Conservation (phyloP, 1,139 yeast species). For the Suhomyces ambrosiae region DNA sequence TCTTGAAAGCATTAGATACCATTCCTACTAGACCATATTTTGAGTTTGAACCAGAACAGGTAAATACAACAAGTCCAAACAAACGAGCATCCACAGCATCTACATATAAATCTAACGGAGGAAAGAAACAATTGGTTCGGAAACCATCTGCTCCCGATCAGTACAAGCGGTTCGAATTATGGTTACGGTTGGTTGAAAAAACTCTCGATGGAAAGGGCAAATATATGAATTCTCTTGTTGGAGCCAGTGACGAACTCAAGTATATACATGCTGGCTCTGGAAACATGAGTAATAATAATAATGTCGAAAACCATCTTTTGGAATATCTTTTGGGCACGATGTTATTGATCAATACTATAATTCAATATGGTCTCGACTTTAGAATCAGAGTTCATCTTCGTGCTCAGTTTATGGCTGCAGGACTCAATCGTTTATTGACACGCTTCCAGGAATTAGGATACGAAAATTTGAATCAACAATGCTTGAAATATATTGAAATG, state of each 20-base stretch:
- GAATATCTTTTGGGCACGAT: constrained; percentile 83
- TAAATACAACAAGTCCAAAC: constrained; percentile 5
- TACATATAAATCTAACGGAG: not conserved
- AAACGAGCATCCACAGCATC: constrained; percentile 19
- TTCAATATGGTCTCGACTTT: constrained; percentile 65
- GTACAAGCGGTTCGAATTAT: constrained; percentile 73
- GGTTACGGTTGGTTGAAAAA: constrained; percentile 74
- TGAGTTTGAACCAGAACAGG: constrained; percentile 27
- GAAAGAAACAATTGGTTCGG: constrained; percentile 36
- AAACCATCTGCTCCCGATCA: constrained; percentile 42
- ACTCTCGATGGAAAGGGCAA: constrained; percentile 87
- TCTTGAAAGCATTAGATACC: constrained; percentile 62
- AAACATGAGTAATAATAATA: constrained; percentile 22
- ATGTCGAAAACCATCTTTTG: constrained; percentile 63
- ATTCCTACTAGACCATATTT: constrained; percentile 64
- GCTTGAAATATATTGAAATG: constrained; percentile 62
- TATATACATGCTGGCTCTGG: constrained; percentile 55
- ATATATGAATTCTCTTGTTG: constrained; percentile 81
- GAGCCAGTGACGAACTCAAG: constrained; percentile 87
- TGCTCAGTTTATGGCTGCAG: constrained; percentile 76
- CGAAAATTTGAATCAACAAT: constrained; percentile 66
- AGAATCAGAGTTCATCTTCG: constrained; percentile 74
- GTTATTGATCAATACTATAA: constrained; percentile 72
- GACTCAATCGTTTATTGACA: constrained; percentile 63
- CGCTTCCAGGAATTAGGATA: constrained; percentile 64